A percentile compares a stretch with the other conserved stretches of the same genome.
phyloP scores from a whole-genome alignment of 2,329 filamentous ascomycete species.

The Cladosporium sp. region DNA sequence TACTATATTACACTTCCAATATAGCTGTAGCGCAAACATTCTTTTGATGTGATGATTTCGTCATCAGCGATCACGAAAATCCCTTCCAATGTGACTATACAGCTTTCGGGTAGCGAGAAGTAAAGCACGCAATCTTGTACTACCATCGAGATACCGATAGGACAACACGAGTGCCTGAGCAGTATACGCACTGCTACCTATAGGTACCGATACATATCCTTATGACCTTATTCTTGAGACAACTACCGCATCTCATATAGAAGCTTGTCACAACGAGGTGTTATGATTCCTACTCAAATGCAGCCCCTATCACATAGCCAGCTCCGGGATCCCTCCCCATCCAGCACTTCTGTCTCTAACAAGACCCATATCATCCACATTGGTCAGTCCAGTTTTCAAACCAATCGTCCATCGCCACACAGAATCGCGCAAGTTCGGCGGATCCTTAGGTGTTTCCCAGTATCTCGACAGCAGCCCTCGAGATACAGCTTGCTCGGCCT shows the following conservation, averaged over 20 bases:
- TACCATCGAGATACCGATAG: no score
- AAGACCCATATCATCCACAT: conserved; percentile 60
- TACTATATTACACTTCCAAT: neutral
- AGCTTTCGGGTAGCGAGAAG: no score
- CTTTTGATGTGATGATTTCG: neutral
- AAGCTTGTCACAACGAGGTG: no score
- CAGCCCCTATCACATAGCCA: neutral
- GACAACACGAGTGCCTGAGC: no score
- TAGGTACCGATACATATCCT: no score
- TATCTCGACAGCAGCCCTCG: conserved; percentile 60
- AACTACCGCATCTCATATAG: no score
- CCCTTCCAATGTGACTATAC: neutral
- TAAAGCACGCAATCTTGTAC: no score
- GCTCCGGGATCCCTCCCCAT: neutral
- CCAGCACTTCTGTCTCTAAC: conserved; percentile 26
- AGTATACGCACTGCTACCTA: no score
- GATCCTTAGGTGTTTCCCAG: conserved; percentile 63
- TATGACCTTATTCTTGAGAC: no score
- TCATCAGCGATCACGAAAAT: neutral
- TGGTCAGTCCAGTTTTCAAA: conserved; percentile 62
- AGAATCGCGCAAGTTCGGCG: conserved; percentile 53
- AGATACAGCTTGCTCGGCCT: neutral
- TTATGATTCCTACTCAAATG: no score
- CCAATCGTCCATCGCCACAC: conserved; percentile 58
- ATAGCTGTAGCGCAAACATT: neutral